phyloP scores from a whole-genome alignment of 2,329 filamentous ascomycete species.

The Fusarium mangiferae region DNA sequence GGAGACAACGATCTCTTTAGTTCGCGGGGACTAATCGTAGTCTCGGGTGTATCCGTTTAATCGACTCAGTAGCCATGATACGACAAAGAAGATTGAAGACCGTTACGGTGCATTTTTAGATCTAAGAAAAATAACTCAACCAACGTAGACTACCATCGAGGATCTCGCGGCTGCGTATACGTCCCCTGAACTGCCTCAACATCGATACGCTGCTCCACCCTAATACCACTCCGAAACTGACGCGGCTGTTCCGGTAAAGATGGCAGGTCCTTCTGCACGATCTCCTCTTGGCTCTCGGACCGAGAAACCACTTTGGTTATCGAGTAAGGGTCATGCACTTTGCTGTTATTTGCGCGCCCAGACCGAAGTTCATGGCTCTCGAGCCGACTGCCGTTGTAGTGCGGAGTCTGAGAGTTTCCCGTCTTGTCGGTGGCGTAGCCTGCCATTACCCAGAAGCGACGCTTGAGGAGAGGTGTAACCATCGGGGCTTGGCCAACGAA shows the following conservation, averaged over 20 bases:
- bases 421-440: neutral
- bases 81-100: neutral
- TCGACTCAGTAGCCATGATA: neutral
- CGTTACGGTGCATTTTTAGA: neutral
- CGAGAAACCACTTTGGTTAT: neutral
- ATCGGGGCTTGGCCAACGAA: constrained; percentile 52
- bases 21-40: neutral
- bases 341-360: neutral
- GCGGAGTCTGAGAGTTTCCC: neutral
- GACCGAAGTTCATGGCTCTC: constrained; percentile 17
- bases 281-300: constrained; percentile 26
- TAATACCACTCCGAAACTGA: neutral
- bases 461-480: constrained; percentile 44
- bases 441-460: constrained; percentile 38
- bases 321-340: neutral
- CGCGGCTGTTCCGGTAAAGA: neutral
- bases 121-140: neutral
- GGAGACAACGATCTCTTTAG: neutral
- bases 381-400: neutral
- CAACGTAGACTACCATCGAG: neutral
- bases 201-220: constrained; percentile 11
- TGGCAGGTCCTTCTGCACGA: neutral
- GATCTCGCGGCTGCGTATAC: neutral
- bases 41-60: neutral
- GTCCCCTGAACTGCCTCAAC: constrained; percentile 4